Conservation (phyloP, 108 stramenopile species). For the Skeletonema tropicum region DNA sequence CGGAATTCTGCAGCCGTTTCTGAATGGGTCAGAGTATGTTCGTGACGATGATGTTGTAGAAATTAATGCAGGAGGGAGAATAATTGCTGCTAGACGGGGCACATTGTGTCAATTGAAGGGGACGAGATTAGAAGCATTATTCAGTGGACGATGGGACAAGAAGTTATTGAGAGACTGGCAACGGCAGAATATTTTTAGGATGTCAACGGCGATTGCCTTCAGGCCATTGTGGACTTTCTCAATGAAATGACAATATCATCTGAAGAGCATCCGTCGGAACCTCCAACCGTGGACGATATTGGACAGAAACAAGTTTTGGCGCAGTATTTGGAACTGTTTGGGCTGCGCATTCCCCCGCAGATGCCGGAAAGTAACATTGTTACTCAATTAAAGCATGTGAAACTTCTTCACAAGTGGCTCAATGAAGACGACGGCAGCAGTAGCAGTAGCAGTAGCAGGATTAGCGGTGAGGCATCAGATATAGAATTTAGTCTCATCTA, state of each 20-base stretch:
- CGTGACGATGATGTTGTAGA: slow-evolving; percentile 24
- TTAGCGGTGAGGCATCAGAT: background rate
- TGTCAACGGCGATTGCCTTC: slow-evolving; percentile 6
- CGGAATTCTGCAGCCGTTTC: background rate
- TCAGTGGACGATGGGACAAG: slow-evolving; percentile 37
- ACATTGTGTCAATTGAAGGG: slow-evolving; percentile 22
- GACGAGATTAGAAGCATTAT: slow-evolving; percentile 27
- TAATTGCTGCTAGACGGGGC: slow-evolving; percentile 12
- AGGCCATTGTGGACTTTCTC: slow-evolving; percentile 26
- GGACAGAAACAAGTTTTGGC: slow-evolving; percentile 17
- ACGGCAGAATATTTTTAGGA: slow-evolving; percentile 28
- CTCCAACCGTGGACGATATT: background rate
- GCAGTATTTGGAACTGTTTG: slow-evolving; percentile 32
- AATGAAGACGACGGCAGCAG: background rate
- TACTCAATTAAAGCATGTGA: background rate
- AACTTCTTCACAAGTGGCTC: slow-evolving; percentile 26
- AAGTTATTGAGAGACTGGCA: slow-evolving; percentile 9
- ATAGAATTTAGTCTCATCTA: slow-evolving; percentile 23
- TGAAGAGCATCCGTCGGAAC: slow-evolving; percentile 5
- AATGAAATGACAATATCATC: slow-evolving; percentile 20
- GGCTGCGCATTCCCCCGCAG: background rate
- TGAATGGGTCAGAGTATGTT: background rate
- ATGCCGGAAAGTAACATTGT: slow-evolving; percentile 24
- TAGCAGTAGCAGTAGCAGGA: background rate
- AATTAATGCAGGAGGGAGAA: slow-evolving; percentile 15